Evolutionary conservation across 192 early-diverging fungal genomes (phyloP), one percentile per base, ranked within the genome.

Genomic region (Coemansia reversa): DNA sequence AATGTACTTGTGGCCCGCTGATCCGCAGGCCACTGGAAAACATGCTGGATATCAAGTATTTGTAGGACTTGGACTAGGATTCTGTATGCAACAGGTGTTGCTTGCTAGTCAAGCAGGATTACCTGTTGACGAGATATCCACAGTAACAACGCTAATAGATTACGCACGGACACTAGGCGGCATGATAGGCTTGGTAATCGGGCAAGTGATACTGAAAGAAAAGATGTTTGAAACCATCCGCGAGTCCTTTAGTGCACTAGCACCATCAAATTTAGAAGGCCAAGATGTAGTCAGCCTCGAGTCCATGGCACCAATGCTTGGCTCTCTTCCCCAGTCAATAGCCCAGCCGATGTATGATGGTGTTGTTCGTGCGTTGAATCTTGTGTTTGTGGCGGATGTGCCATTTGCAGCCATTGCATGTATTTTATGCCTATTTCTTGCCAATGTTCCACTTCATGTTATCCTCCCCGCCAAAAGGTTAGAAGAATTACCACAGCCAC

Each of bases 161-260:
- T 84, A 78, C 65, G 66, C 70, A 45, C 77, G 79, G 51, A 75
- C 73, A 11, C 60, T 81, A 8, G 83, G 83, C 12, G 83, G 79
- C 11, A 76, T 81, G 72, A 66, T 84, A 22, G 78, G 78, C 11
- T 51, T 84, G 48, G 74, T 78, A 4, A 67, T 84, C 2, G 74
- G 67, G 4, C 68, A 74, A 39, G 70, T 78, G 4, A 74, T 80
- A 19, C 56, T 84, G 32, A 81, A 84, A 57, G 63, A 81, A 23
- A 67, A 72, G 49, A 59, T 84, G 67, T 74, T 77, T 66, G 65
- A 29, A 8, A 67, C 75, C 1, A 65, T 77, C 8, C 50, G 47
- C 7, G 9, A 54, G 4, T 42, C 55, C 25, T 69, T 75, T 57
- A 60, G 74, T 4, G 39, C 60, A 28, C 59, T 81, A 23, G 58